phyloP scores from a whole-genome alignment of 1,284 basidiomycete species.

The Rhodotorula sp. region DNA sequence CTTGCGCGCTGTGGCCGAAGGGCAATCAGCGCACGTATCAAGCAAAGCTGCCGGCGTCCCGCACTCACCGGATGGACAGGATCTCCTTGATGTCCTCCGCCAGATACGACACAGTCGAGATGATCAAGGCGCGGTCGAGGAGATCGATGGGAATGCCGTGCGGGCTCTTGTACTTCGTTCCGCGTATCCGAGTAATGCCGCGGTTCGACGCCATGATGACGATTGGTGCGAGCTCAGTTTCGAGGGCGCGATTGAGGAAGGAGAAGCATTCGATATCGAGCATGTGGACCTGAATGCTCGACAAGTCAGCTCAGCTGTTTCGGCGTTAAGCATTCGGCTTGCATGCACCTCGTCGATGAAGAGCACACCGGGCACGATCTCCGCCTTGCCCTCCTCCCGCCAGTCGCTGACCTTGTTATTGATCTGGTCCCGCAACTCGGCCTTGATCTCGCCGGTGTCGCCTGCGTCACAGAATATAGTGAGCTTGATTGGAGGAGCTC shows the following conservation, averaged over 20 bases:
- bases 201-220: constrained; percentile 99
- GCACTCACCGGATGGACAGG: constrained; percentile 73
- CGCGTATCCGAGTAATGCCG: constrained; percentile 90
- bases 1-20: constrained; percentile 66
- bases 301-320: constrained; percentile 49
- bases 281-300: constrained; percentile 98
- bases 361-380: constrained; percentile 87
- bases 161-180: constrained; percentile 89
- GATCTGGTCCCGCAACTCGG: constrained; percentile 93
- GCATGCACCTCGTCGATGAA: constrained; percentile 39
- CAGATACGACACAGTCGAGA: constrained; percentile 85
- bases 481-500: neutral
- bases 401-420: constrained; percentile 96
- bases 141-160: constrained; percentile 94
- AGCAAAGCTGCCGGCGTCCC: neutral
- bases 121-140: constrained; percentile 91
- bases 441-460: constrained; percentile 98
- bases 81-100: constrained; percentile 86
- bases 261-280: constrained; percentile 99
- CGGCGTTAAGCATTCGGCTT: neutral
- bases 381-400: constrained; percentile 98
- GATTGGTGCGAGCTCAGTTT: constrained; percentile 87
- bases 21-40: neutral
- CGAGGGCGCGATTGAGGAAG: constrained; percentile 93
- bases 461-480: constrained; percentile 61